phyloP scores from a whole-genome alignment of 495 filamentous ascomycete species.

The Aspergillus saccharolyticus region DNA sequence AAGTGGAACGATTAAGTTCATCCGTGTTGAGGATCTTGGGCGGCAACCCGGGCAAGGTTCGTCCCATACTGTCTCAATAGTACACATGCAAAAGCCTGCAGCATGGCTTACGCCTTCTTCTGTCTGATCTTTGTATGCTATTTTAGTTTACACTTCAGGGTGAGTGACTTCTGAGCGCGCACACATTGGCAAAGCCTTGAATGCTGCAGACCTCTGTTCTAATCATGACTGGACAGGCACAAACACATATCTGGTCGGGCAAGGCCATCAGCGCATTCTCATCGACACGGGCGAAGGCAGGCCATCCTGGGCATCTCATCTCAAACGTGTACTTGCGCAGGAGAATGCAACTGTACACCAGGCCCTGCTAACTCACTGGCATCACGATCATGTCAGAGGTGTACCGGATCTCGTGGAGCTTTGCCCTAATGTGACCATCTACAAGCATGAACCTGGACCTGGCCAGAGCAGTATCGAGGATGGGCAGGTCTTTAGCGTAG shows the following conservation, averaged over 20 bases:
- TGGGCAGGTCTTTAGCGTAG: constrained; percentile 66
- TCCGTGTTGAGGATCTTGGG: constrained; percentile 69
- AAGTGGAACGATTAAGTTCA: constrained; percentile 61
- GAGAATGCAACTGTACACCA: constrained; percentile 61
- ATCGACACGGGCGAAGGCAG: constrained; percentile 77
- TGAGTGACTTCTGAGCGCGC: constrained; percentile 9
- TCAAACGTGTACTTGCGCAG: constrained; percentile 56
- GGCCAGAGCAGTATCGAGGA: constrained; percentile 52
- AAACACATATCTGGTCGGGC: constrained; percentile 84
- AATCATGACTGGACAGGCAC: constrained; percentile 49
- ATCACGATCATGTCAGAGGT: constrained; percentile 78
- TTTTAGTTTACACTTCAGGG: constrained; percentile 51
- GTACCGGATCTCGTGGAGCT: constrained; percentile 58
- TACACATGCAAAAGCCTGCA: neutral
- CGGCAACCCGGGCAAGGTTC: constrained; percentile 74
- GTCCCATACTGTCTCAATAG: constrained; percentile 2
- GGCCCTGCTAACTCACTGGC: constrained; percentile 84
- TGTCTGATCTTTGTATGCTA: neutral
- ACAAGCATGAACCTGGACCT: constrained; percentile 45
- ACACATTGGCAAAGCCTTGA: neutral
- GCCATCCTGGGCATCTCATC: constrained; percentile 51
- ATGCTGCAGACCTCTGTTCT: neutral
- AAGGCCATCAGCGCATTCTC: constrained; percentile 58
- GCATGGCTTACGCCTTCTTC: neutral
- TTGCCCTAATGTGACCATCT: constrained; percentile 51